Evolutionary conservation across 225 moss, liverwort and hornwort genomes (phyloP).

Genomic region (Anthoceros angustus): DNA sequence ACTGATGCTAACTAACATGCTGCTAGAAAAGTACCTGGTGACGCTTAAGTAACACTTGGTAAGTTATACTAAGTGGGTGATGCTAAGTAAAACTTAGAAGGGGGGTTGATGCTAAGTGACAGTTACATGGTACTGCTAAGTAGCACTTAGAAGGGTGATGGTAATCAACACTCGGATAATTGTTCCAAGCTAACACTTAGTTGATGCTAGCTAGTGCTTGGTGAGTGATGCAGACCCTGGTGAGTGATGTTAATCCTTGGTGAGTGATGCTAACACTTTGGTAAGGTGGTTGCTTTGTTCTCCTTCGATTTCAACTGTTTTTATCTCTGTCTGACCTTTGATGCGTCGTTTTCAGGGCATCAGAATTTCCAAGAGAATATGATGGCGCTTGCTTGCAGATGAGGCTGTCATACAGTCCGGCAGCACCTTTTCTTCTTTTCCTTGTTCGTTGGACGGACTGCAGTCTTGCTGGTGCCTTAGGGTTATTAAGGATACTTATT

Average conservation of each 20-base stretch:
- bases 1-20: not conserved
- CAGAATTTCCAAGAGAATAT: not conserved
- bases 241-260: no score
- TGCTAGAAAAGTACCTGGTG: not conserved
- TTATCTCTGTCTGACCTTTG: not conserved
- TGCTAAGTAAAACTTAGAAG: no score
- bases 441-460: not conserved
- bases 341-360: not conserved
- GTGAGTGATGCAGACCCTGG: no score
- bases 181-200: no score
- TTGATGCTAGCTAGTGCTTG: no score
- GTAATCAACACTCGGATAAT: no score
- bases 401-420: not conserved
- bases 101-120: no score
- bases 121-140: no score
- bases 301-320: not conserved
- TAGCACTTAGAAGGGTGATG: no score
- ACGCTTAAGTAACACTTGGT: not conserved
- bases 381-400: slow-evolving; percentile 7
- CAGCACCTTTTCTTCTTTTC: slow-evolving; percentile 5
- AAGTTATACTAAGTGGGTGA: no score
- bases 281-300: not conserved
- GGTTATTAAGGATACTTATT: not conserved
- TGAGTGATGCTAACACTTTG: no score
- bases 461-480: slow-evolving; percentile 2